Percentiles rank a stretch among this genome's conserved stretches.
These are phyloP conservation scores for Sclerotinia trifoliorum DNA, from an alignment of 2,329 filamentous ascomycete genomes.

Conservation along the genomic window DNA sequence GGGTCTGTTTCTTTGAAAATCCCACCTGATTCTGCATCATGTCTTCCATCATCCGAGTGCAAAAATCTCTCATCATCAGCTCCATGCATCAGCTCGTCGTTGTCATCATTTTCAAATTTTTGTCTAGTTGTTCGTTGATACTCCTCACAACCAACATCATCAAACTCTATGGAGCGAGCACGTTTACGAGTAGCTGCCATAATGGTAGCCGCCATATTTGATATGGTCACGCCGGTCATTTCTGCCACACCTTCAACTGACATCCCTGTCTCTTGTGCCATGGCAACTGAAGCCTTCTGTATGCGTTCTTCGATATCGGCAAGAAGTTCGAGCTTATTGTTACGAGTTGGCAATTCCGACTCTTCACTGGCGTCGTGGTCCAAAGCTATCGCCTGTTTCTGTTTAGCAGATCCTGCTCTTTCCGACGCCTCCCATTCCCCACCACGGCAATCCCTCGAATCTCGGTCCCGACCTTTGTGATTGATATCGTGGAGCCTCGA, in stretches of 20 bases:
- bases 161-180: slow-evolving; percentile 6
- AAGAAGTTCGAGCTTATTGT: not conserved
- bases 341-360: not conserved
- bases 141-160: not conserved
- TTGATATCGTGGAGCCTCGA: not conserved
- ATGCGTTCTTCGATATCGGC: slow-evolving; percentile 11
- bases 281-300: not conserved
- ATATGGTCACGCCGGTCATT: slow-evolving; percentile 8
- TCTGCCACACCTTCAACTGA: not conserved
- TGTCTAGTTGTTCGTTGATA: not conserved
- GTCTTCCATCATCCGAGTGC: slow-evolving; percentile 5
- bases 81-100: not conserved
- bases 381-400: not conserved
- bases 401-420: not conserved
- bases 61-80: not conserved
- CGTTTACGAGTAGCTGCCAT: slow-evolving; percentile 15
- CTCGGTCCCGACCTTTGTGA: not conserved
- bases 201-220: slow-evolving; percentile 5
- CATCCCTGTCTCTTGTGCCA: slow-evolving; percentile 1
- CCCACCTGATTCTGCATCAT: not conserved
- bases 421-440: not conserved
- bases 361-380: not conserved
- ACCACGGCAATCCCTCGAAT: not conserved
- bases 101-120: slow-evolving; percentile 2
- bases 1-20: slow-evolving; percentile 16